A percentile compares a stretch with the other conserved stretches of the same genome.
Conservation (phyloP, 108 stramenopile species). For the Conticribra weissflogii region DNA sequence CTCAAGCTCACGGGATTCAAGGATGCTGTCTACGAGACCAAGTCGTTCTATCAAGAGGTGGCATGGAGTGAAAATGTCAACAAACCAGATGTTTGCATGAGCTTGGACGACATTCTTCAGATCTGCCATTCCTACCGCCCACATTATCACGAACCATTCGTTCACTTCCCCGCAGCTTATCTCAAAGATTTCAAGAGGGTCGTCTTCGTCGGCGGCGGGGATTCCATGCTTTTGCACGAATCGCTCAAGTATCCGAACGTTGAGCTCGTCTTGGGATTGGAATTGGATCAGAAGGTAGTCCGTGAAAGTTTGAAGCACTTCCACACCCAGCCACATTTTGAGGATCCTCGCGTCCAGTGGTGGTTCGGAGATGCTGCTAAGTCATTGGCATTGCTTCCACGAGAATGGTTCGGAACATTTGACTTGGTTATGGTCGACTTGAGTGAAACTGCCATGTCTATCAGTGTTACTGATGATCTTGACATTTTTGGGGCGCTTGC, state of each 20-base stretch:
- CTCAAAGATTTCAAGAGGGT: slow-evolving; percentile 68
- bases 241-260: slow-evolving; percentile 76
- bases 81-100: slow-evolving; percentile 71
- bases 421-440: slow-evolving; percentile 88
- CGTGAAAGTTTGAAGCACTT: slow-evolving; percentile 77
- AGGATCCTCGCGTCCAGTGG: slow-evolving; percentile 85
- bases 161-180: slow-evolving; percentile 84
- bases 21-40: slow-evolving; percentile 45
- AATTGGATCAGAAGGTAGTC: slow-evolving; percentile 81
- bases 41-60: slow-evolving; percentile 48
- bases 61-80: slow-evolving; percentile 52
- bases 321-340: slow-evolving; percentile 79
- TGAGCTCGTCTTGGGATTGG: slow-evolving; percentile 80
- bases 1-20: slow-evolving; percentile 49
- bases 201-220: slow-evolving; percentile 87
- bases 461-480: slow-evolving; percentile 70
- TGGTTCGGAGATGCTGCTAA: slow-evolving; percentile 92
- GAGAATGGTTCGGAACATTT: slow-evolving; percentile 83
- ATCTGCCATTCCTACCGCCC: slow-evolving; percentile 81
- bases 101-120: slow-evolving; percentile 74
- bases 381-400: slow-evolving; percentile 72
- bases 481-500: slow-evolving; percentile 80
- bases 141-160: slow-evolving; percentile 81
- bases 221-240: slow-evolving; percentile 88
- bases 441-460: slow-evolving; percentile 78